A percentile compares a stretch with the other conserved stretches of the same genome.
phyloP scores from a whole-genome alignment of 2,329 filamentous ascomycete species.

The Daldinia eschscholtzii region DNA sequence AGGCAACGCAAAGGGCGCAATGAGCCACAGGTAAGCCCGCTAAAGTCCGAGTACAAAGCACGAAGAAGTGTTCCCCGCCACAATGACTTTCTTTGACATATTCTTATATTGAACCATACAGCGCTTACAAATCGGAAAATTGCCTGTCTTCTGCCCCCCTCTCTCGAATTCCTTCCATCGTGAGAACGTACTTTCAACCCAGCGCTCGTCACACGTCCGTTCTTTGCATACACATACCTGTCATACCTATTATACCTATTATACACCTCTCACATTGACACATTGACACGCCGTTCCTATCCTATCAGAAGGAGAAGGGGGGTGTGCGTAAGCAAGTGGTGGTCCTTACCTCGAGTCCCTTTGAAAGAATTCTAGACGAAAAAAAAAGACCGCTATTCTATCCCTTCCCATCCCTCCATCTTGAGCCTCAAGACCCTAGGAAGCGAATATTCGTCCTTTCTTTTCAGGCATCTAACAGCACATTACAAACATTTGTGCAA shows the following conservation, averaged over 20 bases:
- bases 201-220: conserved; percentile 28
- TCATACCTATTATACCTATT: conserved; percentile 8
- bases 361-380: conserved; percentile 20
- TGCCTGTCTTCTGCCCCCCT: conserved; percentile 49
- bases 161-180: conserved; percentile 51
- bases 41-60: conserved; percentile 38
- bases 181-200: conserved; percentile 33
- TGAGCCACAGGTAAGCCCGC: conserved; percentile 40
- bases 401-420: conserved; percentile 41
- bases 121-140: conserved; percentile 54
- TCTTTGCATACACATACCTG: conserved; percentile 30
- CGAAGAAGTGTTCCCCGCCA: conserved; percentile 28
- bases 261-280: conserved; percentile 36
- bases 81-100: conserved; percentile 31
- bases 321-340: conserved; percentile 38
- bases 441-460: conserved; percentile 38
- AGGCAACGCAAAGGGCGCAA: conserved; percentile 21
- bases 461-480: conserved; percentile 11
- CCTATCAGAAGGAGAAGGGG: conserved; percentile 29
- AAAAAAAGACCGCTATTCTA: conserved; percentile 42
- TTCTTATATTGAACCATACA: conserved; percentile 21
- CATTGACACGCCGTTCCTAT: conserved; percentile 44
- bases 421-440: conserved; percentile 39
- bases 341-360: conserved; percentile 39
- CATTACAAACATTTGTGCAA: conserved; percentile 27